Evolutionary conservation across 768 basidiomycete species (phyloP).

Genomic region (Tylopilus balloui): DNA sequence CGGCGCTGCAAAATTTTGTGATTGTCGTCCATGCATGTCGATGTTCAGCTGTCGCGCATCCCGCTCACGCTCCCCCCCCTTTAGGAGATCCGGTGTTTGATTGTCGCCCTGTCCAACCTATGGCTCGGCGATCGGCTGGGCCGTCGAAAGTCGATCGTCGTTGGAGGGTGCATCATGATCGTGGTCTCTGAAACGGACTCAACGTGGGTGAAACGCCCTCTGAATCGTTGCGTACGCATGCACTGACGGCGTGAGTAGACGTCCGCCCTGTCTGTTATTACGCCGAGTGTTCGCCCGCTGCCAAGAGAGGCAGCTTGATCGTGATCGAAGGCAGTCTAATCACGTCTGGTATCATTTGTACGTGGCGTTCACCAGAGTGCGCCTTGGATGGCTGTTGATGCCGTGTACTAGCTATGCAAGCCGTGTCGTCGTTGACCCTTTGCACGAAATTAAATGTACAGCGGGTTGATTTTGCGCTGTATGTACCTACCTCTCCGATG

Average conservation of each 20-base stretch:
- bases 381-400: slow-evolving; percentile 1
- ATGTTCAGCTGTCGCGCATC: not conserved
- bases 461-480: slow-evolving; percentile 67
- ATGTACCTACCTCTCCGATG: slow-evolving; percentile 12
- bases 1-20: slow-evolving; percentile 55
- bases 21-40: slow-evolving; percentile 52
- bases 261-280: slow-evolving; percentile 63
- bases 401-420: slow-evolving; percentile 22
- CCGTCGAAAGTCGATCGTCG: slow-evolving; percentile 51
- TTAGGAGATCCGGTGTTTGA: slow-evolving; percentile 61
- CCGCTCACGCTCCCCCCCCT: not conserved
- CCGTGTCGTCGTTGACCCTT: not conserved
- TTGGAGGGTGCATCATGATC: slow-evolving; percentile 58
- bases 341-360: slow-evolving; percentile 61
- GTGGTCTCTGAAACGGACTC: slow-evolving; percentile 63
- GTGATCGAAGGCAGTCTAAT: slow-evolving; percentile 64
- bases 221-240: no score
- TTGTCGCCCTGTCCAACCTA: slow-evolving; percentile 59
- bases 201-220: slow-evolving; percentile 36
- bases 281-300: slow-evolving; percentile 60
- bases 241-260: slow-evolving; percentile 39
- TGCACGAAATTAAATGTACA: slow-evolving; percentile 18
- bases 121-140: slow-evolving; percentile 59
- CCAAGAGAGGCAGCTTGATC: slow-evolving; percentile 55
- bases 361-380: slow-evolving; percentile 21